Evolutionary conservation across 306 rosid genomes (phyloP), one percentile per base, ranked within the genome.

Genomic region (Rosa lucieae): DNA sequence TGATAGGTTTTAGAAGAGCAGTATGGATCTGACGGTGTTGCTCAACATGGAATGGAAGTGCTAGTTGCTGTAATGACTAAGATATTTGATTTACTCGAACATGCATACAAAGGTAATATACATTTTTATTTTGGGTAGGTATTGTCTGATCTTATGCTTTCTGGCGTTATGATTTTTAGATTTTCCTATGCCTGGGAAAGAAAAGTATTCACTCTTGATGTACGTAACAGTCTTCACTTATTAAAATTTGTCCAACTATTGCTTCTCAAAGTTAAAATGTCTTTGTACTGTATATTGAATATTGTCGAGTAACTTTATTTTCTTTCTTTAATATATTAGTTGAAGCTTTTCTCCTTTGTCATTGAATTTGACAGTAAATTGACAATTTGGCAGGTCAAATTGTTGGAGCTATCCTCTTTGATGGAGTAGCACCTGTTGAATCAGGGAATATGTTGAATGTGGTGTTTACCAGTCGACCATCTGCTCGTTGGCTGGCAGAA

Each of bases 341-440:
- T 55, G 61, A 17, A 13, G 55, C 6, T 21, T 70, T 78, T 78
- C 43, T 52, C 32, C 7, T 0, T 2, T 26, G 10, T 84, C 49
- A 51, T 74, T 53, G 70, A 67, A 83, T 76, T 12, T 77, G 5
- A 72, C 77, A 52, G 49, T 74, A 68, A 66, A 63, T 83, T 74
- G 67, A 78, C 63, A 48, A 48, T 42, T 79, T 89, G 82, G 80
- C 91, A 95, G 99, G 98, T 91, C 92, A 90, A 90, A 90, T 96
- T 77, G 98, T 96, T 86, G 99, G 98, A 82, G 86, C 92, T 67
- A 68, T 96, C 82, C 85, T 84, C 76, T 92, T 82, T 79, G 83
- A 82, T 69, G 84, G 73, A 29, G 69, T 80, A 29, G 66, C 89
- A 58, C 70, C 87, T 67, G 72, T 51, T 59, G 94, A 82, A 70